Percentiles rank a stretch among this genome's conserved stretches.
These are phyloP conservation scores for Rugonectria rugulosa DNA, from an alignment of 2,329 filamentous ascomycete species.

Conservation along the genomic window DNA sequence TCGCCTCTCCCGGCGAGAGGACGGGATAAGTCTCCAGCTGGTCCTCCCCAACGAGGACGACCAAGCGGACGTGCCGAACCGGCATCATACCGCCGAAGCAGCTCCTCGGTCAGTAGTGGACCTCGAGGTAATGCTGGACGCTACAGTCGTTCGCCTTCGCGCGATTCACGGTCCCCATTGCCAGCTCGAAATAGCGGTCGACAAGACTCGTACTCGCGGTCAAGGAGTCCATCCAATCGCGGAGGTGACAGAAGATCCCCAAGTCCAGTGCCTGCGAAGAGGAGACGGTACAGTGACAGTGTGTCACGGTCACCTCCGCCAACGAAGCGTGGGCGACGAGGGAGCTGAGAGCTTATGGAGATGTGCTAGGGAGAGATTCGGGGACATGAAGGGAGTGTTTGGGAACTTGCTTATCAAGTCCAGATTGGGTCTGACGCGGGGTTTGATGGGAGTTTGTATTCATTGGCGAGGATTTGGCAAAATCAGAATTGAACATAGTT, in stretches of 20 bases:
- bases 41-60: conserved; percentile 34
- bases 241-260: conserved; percentile 25
- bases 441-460: conserved; percentile 29
- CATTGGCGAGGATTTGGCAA: conserved; percentile 22
- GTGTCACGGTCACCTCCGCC: conserved; percentile 43
- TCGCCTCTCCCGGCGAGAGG: conserved; percentile 33
- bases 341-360: conserved; percentile 27
- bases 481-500: conserved; percentile 31
- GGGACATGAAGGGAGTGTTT: conserved; percentile 6
- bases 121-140: conserved; percentile 35
- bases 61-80: conserved; percentile 28
- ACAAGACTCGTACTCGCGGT: conserved; percentile 36
- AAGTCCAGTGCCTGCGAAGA: conserved; percentile 41
- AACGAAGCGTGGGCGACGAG: conserved; percentile 42
- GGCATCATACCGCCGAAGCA: conserved; percentile 39
- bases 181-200: conserved; percentile 33
- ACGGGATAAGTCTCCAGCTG: conserved; percentile 32
- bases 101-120: conserved; percentile 44
- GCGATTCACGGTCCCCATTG: conserved; percentile 41
- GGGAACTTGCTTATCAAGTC: too few relatives aligned
- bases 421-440: conserved; percentile 25
- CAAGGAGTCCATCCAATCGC: conserved; percentile 31
- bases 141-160: conserved; percentile 43
- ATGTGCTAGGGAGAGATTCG: background rate
- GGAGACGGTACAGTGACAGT: conserved; percentile 43